Evolutionary conservation across 75 land plant genomes (phyloP), one percentile per base, ranked within the genome.

Genomic region (Sequoia sempervirens): DNA sequence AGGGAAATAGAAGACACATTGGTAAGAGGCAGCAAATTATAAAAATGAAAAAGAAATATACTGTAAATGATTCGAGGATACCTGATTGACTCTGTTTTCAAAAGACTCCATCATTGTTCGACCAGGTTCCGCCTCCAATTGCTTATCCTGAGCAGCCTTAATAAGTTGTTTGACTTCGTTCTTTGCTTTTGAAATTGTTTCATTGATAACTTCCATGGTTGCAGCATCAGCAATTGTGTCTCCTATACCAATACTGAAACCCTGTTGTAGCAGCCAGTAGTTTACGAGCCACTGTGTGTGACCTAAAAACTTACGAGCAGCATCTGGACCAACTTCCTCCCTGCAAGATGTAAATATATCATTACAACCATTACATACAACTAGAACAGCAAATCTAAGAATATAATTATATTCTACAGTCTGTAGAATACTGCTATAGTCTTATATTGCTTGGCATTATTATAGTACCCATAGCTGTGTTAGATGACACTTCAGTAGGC

Each of bases 301-400:
- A 28, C 99, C 99, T 86, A 97, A 83, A 82, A 97, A 97, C 86
- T 95, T 97, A 72, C 98, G 93, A 43, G 99, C 99, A 50, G 98
- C 96, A 93, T 97, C 98, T 52, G 99, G 99, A 47, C 99, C 99
- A 69, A 97, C 99, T 80, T 97, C 99, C 76, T 97, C 98, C 99
- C 99, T 97, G 92, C n/a, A 81, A 69, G 30, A 69, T 69, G 36
- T 11, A 69, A 30, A 69, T 11, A 69, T 32, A 30, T 28, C 13
- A 30, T 69, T 20, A 20, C 68, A 18, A 69, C 2, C 36, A 32
- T 30, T 7, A 28, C 36, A 69, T 69, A 11, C 20, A 18, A 20
- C 36, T 30, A 8, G 73, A 69, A 9, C 14, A 69, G 5, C 1
- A 30, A 17, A 56, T 17, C 61, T 56, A 36, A 32, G 73, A 11